Conservation (phyloP, 805 yeast genomes). For the Starmera amethionina region DNA sequence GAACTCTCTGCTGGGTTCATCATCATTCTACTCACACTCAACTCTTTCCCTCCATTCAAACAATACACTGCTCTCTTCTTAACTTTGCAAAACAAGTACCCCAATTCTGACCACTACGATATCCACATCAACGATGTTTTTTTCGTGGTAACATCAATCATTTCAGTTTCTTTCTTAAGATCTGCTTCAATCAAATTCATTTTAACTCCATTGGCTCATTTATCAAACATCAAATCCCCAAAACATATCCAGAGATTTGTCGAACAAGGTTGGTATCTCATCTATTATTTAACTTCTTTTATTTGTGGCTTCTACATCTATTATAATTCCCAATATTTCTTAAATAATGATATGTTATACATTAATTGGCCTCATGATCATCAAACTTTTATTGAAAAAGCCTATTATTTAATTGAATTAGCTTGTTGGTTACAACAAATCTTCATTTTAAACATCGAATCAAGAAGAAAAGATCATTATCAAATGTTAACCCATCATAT, state of each 20-base stretch:
- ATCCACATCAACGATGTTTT: conserved; percentile 47
- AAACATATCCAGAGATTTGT: conserved; percentile 62
- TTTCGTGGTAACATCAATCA: conserved; percentile 43
- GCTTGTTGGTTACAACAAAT: conserved; percentile 78
- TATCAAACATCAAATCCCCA: conserved; percentile 31
- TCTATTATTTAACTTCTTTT: conserved; percentile 51
- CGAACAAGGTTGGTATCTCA: conserved; percentile 76
- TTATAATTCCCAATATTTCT: conserved; percentile 46
- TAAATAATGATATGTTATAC: conserved; percentile 50
- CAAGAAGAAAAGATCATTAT: conserved; percentile 66
- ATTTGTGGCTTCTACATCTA: conserved; percentile 49
- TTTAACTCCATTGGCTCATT: conserved; percentile 46
- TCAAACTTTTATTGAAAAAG: conserved; percentile 43
- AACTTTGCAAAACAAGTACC: conserved; percentile 28
- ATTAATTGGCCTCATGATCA: conserved; percentile 66
- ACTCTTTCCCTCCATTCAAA: conserved; percentile 18
- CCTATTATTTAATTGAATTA: conserved; percentile 63
- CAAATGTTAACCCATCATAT: conserved; percentile 90
- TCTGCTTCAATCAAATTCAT: conserved; percentile 48
- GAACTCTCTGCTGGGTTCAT: conserved; percentile 17
- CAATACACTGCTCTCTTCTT: conserved; percentile 28
- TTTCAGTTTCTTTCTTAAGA: conserved; percentile 49
- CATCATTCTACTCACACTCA: conserved; percentile 11
- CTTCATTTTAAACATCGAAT: conserved; percentile 67
- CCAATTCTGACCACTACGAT: conserved; percentile 30